These are phyloP conservation scores for Saturnispora silvae DNA, from an alignment of 805 yeast genomes.

Conservation along the genomic window DNA sequence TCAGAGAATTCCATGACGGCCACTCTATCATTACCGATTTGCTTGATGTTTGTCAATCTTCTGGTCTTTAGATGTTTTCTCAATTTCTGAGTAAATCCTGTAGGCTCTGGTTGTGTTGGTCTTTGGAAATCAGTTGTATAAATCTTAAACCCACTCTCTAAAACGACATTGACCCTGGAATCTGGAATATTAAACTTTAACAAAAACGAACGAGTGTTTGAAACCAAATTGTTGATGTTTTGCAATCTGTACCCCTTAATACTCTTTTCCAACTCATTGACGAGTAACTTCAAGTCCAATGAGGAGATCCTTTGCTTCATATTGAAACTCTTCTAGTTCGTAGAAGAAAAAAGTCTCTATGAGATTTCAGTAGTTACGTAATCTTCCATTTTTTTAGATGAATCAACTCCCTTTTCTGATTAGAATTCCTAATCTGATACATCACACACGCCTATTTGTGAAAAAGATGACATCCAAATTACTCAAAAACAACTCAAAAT, in stretches of 20 bases:
- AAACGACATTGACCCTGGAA: slow-evolving; percentile 60
- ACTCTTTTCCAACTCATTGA: slow-evolving; percentile 49
- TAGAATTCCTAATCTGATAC: background rate
- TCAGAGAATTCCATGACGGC: slow-evolving; percentile 77
- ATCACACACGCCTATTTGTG: too few relatives aligned
- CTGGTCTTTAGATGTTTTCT: slow-evolving; percentile 80
- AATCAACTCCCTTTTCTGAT: too few relatives aligned
- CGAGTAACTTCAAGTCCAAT: slow-evolving; percentile 64
- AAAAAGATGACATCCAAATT: background rate
- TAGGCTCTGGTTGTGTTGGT: slow-evolving; percentile 71
- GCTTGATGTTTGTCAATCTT: slow-evolving; percentile 61
- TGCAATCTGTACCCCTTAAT: slow-evolving; percentile 62
- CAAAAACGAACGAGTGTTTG: slow-evolving; percentile 61
- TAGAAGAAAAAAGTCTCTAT: background rate
- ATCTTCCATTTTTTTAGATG: too few relatives aligned
- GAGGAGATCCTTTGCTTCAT: slow-evolving; percentile 78
- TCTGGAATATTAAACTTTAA: slow-evolving; percentile 78
- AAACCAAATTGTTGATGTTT: slow-evolving; percentile 73
- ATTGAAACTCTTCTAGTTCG: background rate
- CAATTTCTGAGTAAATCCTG: slow-evolving; percentile 74
- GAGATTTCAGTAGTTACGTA: background rate
- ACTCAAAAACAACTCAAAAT: background rate
- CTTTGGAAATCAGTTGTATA: slow-evolving; percentile 75
- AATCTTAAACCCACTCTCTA: slow-evolving; percentile 79
- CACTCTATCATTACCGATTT: slow-evolving; percentile 74